Base-by-base conservation (phyloP, 2,329 filamentous ascomycete species). In the Aspergillaceae sp. region DNA sequence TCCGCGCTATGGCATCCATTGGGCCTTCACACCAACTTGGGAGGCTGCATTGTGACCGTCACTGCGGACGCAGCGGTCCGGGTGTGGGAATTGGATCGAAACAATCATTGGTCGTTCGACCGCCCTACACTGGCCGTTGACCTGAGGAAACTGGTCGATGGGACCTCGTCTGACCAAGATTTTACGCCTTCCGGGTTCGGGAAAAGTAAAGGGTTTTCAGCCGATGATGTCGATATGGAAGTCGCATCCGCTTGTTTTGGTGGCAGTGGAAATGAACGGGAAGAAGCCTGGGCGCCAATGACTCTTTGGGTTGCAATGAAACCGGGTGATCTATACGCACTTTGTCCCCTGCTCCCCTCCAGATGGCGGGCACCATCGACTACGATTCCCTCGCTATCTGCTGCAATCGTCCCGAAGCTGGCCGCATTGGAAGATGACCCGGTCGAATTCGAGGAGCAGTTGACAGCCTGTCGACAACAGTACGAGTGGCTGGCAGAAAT, bases 251-350 rank as follows among this genome's bases (percentile, higher is more conserved):
- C 90, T 43, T 87, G 83, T 62, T 98, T 98, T 69, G 91, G 89
- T 9, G 89, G 89, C 28, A 72, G 64, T 43, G 78, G 76, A 7
- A 70, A 66, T 46, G 73, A 76, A 45, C 76, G 75, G 34, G 78
- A 82, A 52, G 74, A 80, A 57, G 77, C 78, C 2, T 98, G 92
- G 92, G 86, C 89, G 5, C 82, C 90, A 7, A 96, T 96, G 86
- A 97, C 92, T 0, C 74, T 98, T 7, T 98, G 91, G 87, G 73
- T 97, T 43, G 89, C 90, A n/a, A 98, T 96, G 86, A 81, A 82
- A 34, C 86, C 88, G 49, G 92, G 92, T 3, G 90, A 96, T 60
- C 78, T 97, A 4, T 98, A 98, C 61, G 90, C 91, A 1, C 73
- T 98, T 6, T 96, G 90, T 61, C 92, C 92, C 1, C 75, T 98